Base-by-base conservation (phyloP, 805 yeast species). In the Wickerhamiella kazuoi region DNA sequence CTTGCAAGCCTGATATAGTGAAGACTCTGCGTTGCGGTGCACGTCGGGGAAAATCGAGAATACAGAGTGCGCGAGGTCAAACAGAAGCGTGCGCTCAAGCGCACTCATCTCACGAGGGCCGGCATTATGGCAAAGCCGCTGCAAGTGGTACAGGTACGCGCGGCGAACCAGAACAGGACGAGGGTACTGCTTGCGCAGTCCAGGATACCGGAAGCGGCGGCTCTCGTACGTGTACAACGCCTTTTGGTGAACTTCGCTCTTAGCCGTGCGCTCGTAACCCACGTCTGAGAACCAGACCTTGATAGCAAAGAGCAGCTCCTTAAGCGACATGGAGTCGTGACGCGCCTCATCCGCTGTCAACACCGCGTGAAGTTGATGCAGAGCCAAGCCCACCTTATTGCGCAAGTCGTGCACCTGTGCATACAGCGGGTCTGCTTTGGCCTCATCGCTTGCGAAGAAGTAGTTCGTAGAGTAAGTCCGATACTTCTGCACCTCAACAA, bases 281-380 rank as follows among this genome's bases (percentile, higher is more conserved):
- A 78, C 77, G 51, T 83, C 90, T 20, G 78, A 65, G 48, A 78
- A 76, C 82, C 93, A 90, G 5, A 77, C 71, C 44, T 77, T 73
- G 34, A 78, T 53, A 3, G 77, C 74, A 50, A 72, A 71, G 24
- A 83, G 57, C 26, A 77, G 64, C 35, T 73, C 70, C 44, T 72
- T 72, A 52, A 76, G 68, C 4, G 79, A 53, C 11, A 71, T 69
- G 6, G 79, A 69, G 44, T 81, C 77, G 43, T 80, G 83, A 31
- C 69, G 74, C 34, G 67, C 68, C 37, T 69, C 58, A 1, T 62
- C 24, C 7, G 20, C 54, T 5, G 57, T 49, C 41, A 83, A 56
- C 45, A 66, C 68, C 7, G 56, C 49, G 40, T 65, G 69, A 3
- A 80, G 54, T 4, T 62, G 61, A 50, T 80, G 93, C 40, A 86